Evolutionary conservation across 176 grass and related monocot species (phyloP).

Genomic region (maize (Zea mays)): Zm-B73-REFERENCE-NAM-5.0 NC_050105.1:132017001-132017500

Average conservation of each 20-base stretch:
- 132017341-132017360: neutral
- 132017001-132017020: neutral
- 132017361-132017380: neutral
- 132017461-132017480: slow-evolving; percentile 34
- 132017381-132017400: neutral
- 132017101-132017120: slow-evolving; percentile 95
- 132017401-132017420: slow-evolving; percentile 55
- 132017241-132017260: slow-evolving; percentile 73
- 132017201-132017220: slow-evolving; percentile 14
- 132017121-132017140: slow-evolving; percentile 84
- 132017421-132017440: slow-evolving; percentile 83
- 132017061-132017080: slow-evolving; percentile 83
- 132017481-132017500: neutral
- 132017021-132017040: neutral
- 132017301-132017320: slow-evolving; percentile 79
- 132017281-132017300: slow-evolving; percentile 82
- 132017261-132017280: slow-evolving; percentile 91
- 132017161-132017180: neutral
- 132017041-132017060: slow-evolving; percentile 40
- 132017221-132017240: neutral
- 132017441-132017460: slow-evolving; percentile 74
- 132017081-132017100: slow-evolving; percentile 73
- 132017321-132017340: neutral
- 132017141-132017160: slow-evolving; percentile 61
- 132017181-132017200: neutral